A percentile compares a stretch with the other conserved stretches of the same genome.
Conservation (phyloP, 2,329 filamentous ascomycete species). For the Hypoxylon sp. region DNA sequence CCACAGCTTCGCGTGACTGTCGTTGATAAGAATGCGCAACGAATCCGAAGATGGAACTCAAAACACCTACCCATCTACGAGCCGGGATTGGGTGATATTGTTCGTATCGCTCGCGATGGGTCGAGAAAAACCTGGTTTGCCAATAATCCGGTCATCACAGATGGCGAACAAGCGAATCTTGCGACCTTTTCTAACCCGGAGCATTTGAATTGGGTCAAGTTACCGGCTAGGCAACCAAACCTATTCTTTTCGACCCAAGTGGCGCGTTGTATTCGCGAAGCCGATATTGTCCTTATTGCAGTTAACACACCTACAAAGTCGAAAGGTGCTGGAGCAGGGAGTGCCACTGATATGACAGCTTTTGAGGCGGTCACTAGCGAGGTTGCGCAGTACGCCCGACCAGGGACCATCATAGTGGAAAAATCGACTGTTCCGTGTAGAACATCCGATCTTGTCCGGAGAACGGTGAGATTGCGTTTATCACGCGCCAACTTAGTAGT, state of each 20-base stretch:
- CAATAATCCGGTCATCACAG: conserved; percentile 56
- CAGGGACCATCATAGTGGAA: conserved; percentile 82
- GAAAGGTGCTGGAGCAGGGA: conserved; percentile 77
- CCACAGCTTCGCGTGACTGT: conserved; percentile 79
- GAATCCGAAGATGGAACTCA: conserved; percentile 82
- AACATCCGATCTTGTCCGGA: conserved; percentile 78
- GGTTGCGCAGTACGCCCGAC: conserved; percentile 76
- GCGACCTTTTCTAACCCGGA: background rate
- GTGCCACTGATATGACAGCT: conserved; percentile 79
- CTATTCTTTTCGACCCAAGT: conserved; percentile 82
- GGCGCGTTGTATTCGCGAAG: conserved; percentile 71
- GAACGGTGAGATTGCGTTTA: conserved; percentile 69
- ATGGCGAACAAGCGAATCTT: background rate
- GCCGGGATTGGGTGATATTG: conserved; percentile 77
- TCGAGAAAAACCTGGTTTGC: conserved; percentile 61
- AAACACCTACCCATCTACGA: conserved; percentile 82
- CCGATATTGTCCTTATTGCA: conserved; percentile 81
- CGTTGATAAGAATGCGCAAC: conserved; percentile 76
- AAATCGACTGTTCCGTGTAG: conserved; percentile 86
- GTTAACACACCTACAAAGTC: conserved; percentile 87
- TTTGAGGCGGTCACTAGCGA: conserved; percentile 78
- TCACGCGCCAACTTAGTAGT: background rate
- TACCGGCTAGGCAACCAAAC: conserved; percentile 71
- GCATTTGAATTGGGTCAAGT: conserved; percentile 43
- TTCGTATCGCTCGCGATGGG: conserved; percentile 75